Evolutionary conservation across 805 yeast species (phyloP).

Genomic region (Brettanomyces sp.): DNA sequence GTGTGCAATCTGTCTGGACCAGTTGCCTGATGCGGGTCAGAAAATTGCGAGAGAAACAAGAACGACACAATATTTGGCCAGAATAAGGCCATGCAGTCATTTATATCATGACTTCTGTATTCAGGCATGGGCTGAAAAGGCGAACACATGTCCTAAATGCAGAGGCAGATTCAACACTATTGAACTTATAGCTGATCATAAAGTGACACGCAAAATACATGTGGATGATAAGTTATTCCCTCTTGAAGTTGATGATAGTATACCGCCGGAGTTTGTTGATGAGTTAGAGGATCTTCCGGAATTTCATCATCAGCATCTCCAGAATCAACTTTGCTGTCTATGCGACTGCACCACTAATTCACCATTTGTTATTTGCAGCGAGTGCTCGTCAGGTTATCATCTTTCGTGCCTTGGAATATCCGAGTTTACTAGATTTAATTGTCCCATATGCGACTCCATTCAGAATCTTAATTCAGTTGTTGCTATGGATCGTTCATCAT

Average conservation of each 20-base stretch:
- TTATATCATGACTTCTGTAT: constrained; percentile 27
- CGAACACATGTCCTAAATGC: constrained; percentile 29
- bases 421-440: constrained; percentile 17
- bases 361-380: constrained; percentile 21
- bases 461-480: constrained; percentile 18
- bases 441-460: constrained; percentile 28
- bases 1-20: constrained; percentile 26
- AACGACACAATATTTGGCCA: constrained; percentile 16
- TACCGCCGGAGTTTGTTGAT: constrained; percentile 4
- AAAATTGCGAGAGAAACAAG: constrained; percentile 13
- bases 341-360: constrained; percentile 21
- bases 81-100: constrained; percentile 26
- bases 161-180: constrained; percentile 16
- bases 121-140: constrained; percentile 26
- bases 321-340: constrained; percentile 21
- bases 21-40: constrained; percentile 11
- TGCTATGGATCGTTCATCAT: constrained; percentile 3
- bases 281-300: constrained; percentile 3
- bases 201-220: constrained; percentile 10
- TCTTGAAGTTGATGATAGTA: constrained; percentile 13
- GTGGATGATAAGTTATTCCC: constrained; percentile 18
- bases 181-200: constrained; percentile 10
- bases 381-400: constrained; percentile 26
- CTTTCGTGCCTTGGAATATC: constrained; percentile 21
- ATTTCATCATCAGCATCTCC: constrained; percentile 15